Base-by-base conservation (phyloP, 495 filamentous ascomycete genomes). In the Lindgomyces ingoldianus region DNA sequence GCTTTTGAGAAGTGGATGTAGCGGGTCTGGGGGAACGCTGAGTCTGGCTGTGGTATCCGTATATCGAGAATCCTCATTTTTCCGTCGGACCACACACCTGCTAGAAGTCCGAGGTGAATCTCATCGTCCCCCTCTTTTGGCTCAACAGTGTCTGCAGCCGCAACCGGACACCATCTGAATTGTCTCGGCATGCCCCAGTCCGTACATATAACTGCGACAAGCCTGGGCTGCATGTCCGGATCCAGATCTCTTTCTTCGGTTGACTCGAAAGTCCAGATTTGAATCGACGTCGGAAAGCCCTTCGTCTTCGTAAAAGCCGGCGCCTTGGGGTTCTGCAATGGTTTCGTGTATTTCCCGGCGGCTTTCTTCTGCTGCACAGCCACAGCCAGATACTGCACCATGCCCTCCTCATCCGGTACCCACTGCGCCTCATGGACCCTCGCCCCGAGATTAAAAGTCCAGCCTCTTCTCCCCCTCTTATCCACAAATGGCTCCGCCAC, bases 81-180 rank as follows among this genome's bases (percentile, higher is more conserved):
- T 3, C 88, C 88, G 70, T 91, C 88, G 0, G 77, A 77, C 77
- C 81, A 88, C 0, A 90, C 73, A 11, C 79, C 81, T 1, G 84
- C 87, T 4, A 91, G 77, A 14, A 89, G 74, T 0, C 87, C 88
- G 14, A 89, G 71, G 61, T 67, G 52, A n/a, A 60, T 56, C 18
- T 60, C 73, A 50, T 74, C 73, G 49, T 74, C 73, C 19, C 48
- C 65, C 25, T 75, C 70, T 46, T 76, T 57, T 1, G 75, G 72
- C 29, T 80, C 76, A 46, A 76, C 69, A 1, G 19, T 29, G 25
- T 60, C 33, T 75, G 73, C 45, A 73, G 71, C 19, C 66, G 62
- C 51, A 67, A 84, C 74, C 29, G 83, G 85, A 67, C 87, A 89
- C 85, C 86, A 90, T 53, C 81, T 75, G 19, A 90, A 76, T n/a